Conservation (phyloP, 2,329 filamentous ascomycete species). For the Penicillium hesseltinei region DNA sequence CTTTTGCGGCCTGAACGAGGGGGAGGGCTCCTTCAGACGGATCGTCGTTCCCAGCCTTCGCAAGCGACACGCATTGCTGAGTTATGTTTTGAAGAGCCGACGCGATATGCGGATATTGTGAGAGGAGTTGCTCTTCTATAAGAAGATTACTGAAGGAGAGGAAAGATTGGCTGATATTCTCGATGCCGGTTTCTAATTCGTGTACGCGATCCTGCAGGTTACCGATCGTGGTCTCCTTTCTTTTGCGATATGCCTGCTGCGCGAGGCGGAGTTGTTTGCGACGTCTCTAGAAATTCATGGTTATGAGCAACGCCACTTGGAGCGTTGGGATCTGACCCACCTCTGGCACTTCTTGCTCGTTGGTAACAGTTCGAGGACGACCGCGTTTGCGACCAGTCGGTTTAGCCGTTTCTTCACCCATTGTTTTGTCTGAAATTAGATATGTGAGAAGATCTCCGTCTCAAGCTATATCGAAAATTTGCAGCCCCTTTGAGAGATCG, state of each 20-base stretch:
- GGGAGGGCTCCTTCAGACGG: background rate
- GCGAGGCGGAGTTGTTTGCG: constrained; percentile 28
- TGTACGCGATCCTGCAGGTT: constrained; percentile 25
- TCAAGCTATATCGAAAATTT: background rate
- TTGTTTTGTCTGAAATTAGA: background rate
- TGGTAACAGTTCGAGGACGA: constrained; percentile 21
- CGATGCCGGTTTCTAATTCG: constrained; percentile 24
- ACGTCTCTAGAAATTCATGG: constrained; percentile 20
- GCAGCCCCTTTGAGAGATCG: background rate
- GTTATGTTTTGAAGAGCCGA: constrained; percentile 24
- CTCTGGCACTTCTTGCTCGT: constrained; percentile 25
- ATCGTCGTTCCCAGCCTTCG: constrained; percentile 18
- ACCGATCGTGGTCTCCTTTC: constrained; percentile 27
- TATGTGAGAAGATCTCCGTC: background rate
- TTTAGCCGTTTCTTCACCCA: constrained; percentile 6
- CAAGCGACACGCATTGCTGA: constrained; percentile 25
- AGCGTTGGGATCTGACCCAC: constrained; percentile 13
- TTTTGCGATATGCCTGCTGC: constrained; percentile 27
- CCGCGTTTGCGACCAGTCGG: constrained; percentile 25
- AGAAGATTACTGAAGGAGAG: constrained; percentile 28
- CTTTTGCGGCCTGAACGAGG: background rate
- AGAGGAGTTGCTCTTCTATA: constrained; percentile 18
- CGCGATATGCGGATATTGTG: constrained; percentile 18
- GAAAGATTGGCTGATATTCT: constrained; percentile 27
- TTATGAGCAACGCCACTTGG: constrained; percentile 4